phyloP scores from a whole-genome alignment of 352 stramenopile species.

The Peronospora farinosa region DNA sequence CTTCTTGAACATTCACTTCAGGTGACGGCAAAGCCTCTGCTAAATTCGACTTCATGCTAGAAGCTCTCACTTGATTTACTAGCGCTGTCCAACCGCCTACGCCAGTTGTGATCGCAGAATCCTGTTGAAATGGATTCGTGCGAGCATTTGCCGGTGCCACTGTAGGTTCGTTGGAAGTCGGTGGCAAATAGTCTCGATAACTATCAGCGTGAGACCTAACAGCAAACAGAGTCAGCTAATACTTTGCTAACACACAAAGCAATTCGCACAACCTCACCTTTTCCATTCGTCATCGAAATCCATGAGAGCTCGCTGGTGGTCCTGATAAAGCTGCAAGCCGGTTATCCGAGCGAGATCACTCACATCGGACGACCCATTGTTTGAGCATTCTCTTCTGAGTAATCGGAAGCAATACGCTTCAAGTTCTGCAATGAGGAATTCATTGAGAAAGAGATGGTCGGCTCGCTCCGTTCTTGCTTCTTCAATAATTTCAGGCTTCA shows the following conservation, averaged over 20 bases:
- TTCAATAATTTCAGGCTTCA: slow-evolving; percentile 16
- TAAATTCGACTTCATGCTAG: slow-evolving; percentile 12
- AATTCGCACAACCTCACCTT: slow-evolving; percentile 21
- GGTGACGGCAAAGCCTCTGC: neutral
- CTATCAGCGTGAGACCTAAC: slow-evolving; percentile 26
- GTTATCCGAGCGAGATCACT: slow-evolving; percentile 32
- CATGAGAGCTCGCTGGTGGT: slow-evolving; percentile 41
- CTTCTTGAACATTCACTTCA: slow-evolving; percentile 4
- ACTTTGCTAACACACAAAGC: neutral
- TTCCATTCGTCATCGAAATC: slow-evolving; percentile 53
- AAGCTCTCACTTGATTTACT: slow-evolving; percentile 25
- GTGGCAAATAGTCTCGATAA: slow-evolving; percentile 11
- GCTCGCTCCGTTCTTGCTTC: slow-evolving; percentile 20
- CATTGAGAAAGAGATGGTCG: slow-evolving; percentile 40
- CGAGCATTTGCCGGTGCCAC: slow-evolving; percentile 4
- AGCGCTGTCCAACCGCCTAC: slow-evolving; percentile 20
- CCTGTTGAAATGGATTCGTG: slow-evolving; percentile 29
- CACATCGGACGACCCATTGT: slow-evolving; percentile 11
- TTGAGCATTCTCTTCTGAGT: slow-evolving; percentile 9
- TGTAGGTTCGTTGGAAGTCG: slow-evolving; percentile 1
- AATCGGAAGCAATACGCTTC: slow-evolving; percentile 38
- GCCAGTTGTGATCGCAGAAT: neutral
- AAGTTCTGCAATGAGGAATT: slow-evolving; percentile 45
- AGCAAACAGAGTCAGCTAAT: slow-evolving; percentile 3
- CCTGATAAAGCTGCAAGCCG: slow-evolving; percentile 38